Evolutionary conservation across 805 yeast genomes (phyloP).

Genomic region (Nakazawaea pomicola): DNA sequence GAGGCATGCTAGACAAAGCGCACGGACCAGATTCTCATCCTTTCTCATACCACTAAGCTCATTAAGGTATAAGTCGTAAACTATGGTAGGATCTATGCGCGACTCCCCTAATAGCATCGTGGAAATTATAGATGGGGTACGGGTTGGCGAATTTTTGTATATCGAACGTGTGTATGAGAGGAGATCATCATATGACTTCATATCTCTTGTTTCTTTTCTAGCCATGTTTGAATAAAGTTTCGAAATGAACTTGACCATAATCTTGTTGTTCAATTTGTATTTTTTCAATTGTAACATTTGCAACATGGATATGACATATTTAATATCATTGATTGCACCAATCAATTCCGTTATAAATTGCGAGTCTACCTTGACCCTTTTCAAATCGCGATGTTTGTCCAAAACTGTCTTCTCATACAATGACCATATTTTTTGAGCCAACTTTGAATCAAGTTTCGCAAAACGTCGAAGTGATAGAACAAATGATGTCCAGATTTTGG

Average conservation of each 20-base stretch:
- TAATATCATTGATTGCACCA: neutral
- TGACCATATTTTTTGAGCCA: too few species aligned
- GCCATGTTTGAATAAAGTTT: constrained; percentile 1
- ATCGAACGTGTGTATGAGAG: constrained; percentile 5
- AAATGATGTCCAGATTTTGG: constrained; percentile 7
- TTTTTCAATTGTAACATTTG: neutral
- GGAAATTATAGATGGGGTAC: constrained; percentile 1
- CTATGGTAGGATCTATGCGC: neutral
- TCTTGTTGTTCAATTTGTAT: neutral
- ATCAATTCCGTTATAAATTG: constrained; percentile 6
- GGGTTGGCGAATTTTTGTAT: neutral
- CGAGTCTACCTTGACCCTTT: constrained; percentile 2
- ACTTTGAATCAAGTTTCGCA: neutral
- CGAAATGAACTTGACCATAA: constrained; percentile 1
- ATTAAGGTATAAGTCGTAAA: constrained; percentile 4
- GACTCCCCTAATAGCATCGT: constrained; percentile 12
- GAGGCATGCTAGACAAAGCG: constrained; percentile 5
- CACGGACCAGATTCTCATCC: constrained; percentile 5
- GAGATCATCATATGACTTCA: neutral
- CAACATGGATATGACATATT: neutral
- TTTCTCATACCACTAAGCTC: neutral
- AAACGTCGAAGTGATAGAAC: neutral
- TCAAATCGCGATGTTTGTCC: constrained; percentile 3
- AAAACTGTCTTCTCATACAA: neutral
- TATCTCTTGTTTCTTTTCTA: neutral